Percentiles rank a stretch among this genome's conserved stretches.
Evolutionary conservation across 2,329 filamentous ascomycete species (phyloP).

Genomic region (Clarireedia paspali): DNA sequence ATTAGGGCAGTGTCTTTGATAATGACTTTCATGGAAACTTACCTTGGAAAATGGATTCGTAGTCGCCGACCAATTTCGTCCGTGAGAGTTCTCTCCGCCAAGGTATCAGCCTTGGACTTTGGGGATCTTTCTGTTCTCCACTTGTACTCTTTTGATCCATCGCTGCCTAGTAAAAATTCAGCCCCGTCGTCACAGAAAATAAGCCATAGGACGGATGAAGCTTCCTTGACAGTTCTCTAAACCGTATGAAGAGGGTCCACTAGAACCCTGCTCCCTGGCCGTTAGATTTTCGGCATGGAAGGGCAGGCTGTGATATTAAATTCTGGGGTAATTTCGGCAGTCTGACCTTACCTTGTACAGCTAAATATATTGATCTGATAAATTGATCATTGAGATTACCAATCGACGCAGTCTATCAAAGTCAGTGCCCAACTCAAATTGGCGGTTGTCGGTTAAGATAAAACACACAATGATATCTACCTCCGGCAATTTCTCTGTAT

Average conservation of each 20-base stretch:
- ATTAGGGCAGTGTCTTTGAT: not conserved
- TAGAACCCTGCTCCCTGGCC: not conserved
- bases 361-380: slow-evolving; percentile 50
- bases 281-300: not conserved
- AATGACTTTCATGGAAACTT: not conserved
- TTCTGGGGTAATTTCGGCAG: slow-evolving; percentile 8
- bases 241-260: not conserved
- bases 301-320: slow-evolving; percentile 2
- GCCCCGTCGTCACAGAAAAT: slow-evolving; percentile 6
- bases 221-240: not conserved
- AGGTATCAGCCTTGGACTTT: slow-evolving; percentile 14
- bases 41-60: slow-evolving; percentile 74
- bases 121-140: slow-evolving; percentile 28
- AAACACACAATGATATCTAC: slow-evolving; percentile 63
- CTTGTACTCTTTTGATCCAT: slow-evolving; percentile 36
- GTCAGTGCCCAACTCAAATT: not conserved
- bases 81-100: slow-evolving; percentile 17
- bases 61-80: slow-evolving; percentile 41
- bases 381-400: slow-evolving; percentile 67
- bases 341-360: slow-evolving; percentile 41
- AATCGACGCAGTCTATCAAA: slow-evolving; percentile 63
- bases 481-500: slow-evolving; percentile 46
- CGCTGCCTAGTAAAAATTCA: slow-evolving; percentile 33
- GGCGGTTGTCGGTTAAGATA: not conserved
- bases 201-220: not conserved